Conservation (phyloP, 129 eudicot species). For the Logfia minima region DNA sequence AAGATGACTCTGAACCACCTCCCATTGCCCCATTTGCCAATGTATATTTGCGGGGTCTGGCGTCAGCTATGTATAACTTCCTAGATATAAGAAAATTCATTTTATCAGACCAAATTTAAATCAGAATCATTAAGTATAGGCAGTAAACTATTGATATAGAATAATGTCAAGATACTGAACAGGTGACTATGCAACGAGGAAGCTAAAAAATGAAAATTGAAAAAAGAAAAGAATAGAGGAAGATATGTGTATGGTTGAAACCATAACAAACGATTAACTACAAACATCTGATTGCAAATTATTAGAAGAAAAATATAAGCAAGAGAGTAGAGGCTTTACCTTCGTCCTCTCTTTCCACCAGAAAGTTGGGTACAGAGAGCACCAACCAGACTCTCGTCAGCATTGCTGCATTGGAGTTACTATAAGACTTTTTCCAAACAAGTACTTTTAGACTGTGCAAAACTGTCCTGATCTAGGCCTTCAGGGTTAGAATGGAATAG, state of each 20-base stretch:
- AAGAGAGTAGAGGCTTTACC: constrained; percentile 39
- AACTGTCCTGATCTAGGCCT: constrained; percentile 10
- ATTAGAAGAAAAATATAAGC: neutral
- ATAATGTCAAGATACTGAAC: constrained; percentile 4
- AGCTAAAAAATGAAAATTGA: neutral
- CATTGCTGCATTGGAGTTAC: constrained; percentile 58
- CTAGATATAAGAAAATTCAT: constrained; percentile 36
- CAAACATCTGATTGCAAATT: neutral
- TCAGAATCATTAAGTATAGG: neutral
- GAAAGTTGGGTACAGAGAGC: constrained; percentile 68
- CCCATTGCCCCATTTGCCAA: constrained; percentile 99
- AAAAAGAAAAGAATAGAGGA: neutral
- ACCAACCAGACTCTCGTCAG: constrained; percentile 96
- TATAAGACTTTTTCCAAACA: constrained; percentile 9
- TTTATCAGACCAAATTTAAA: constrained; percentile 11
- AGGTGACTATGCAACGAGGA: neutral
- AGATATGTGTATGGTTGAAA: constrained; percentile 1
- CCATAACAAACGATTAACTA: neutral
- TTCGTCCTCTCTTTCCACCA: constrained; percentile 56
- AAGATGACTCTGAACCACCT: constrained; percentile 98
- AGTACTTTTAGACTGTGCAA: constrained; percentile 13
- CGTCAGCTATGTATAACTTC: constrained; percentile 95
- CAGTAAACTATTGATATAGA: neutral
- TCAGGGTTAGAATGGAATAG: neutral
- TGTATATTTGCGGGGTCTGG: constrained; percentile 97